phyloP scores from a whole-genome alignment of 2,329 filamentous ascomycete species.

The Pseudogymnoascus sp. region DNA sequence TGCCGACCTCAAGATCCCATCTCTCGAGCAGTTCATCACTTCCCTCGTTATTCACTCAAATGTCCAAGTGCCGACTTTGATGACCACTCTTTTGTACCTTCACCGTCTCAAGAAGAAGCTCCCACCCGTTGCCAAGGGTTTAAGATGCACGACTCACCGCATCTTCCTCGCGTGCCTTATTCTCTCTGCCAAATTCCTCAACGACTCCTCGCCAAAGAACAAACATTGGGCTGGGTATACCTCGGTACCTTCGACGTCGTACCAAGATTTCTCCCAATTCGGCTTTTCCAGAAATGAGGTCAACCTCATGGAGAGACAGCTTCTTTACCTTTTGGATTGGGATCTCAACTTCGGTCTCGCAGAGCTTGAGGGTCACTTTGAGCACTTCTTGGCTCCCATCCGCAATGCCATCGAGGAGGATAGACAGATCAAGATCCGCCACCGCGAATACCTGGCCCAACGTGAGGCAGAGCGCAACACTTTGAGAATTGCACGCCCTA shows the following conservation, averaged over 20 bases:
- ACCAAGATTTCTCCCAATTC: slow-evolving; percentile 50
- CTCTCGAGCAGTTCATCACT: slow-evolving; percentile 82
- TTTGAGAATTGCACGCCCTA: slow-evolving; percentile 19
- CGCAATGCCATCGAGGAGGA: slow-evolving; percentile 43
- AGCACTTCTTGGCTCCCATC: slow-evolving; percentile 81
- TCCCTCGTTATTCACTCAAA: slow-evolving; percentile 87
- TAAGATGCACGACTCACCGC: slow-evolving; percentile 91
- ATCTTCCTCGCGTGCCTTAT: slow-evolving; percentile 91
- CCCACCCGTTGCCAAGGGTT: slow-evolving; percentile 89
- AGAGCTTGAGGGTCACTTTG: slow-evolving; percentile 79
- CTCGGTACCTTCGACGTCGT: slow-evolving; percentile 57
- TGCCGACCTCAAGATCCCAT: slow-evolving; percentile 56
- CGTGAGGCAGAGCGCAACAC: slow-evolving; percentile 15
- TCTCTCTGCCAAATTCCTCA: slow-evolving; percentile 89
- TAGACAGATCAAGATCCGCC: slow-evolving; percentile 18
- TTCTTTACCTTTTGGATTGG: slow-evolving; percentile 91
- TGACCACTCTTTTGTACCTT: slow-evolving; percentile 94
- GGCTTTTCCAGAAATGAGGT: slow-evolving; percentile 93
- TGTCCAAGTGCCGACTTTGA: slow-evolving; percentile 92
- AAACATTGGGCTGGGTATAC: slow-evolving; percentile 99
- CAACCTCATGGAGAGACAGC: slow-evolving; percentile 98
- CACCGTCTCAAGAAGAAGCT: slow-evolving; percentile 73
- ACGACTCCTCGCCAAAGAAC: slow-evolving; percentile 98
- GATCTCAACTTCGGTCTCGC: slow-evolving; percentile 77
- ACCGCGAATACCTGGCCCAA: slow-evolving; percentile 19